Evolutionary conservation across 768 basidiomycete genomes (phyloP).

Genomic region (Paxillus rubicundulus): DNA sequence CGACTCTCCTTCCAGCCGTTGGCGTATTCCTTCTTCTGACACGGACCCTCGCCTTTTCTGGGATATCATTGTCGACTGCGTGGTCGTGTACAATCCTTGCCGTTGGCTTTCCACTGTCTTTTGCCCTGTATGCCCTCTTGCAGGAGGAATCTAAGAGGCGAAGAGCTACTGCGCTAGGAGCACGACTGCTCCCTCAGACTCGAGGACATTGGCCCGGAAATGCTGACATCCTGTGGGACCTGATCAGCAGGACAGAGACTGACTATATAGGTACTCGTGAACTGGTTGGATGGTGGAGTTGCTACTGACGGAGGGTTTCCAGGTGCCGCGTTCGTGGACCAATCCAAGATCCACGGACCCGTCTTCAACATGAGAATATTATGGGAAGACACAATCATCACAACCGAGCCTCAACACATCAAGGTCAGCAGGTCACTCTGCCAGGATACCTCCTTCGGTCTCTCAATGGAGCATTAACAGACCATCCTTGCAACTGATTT

Average conservation of each 20-base stretch:
- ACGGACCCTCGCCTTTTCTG: slow-evolving; percentile 8
- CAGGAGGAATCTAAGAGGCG: slow-evolving; percentile 8
- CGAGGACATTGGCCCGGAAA: slow-evolving; percentile 35
- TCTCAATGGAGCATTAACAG: slow-evolving; percentile 18
- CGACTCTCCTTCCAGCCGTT: slow-evolving; percentile 11
- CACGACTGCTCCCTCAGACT: slow-evolving; percentile 30
- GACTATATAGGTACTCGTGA: slow-evolving; percentile 36
- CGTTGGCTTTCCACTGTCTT: neutral
- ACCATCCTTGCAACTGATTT: slow-evolving; percentile 44
- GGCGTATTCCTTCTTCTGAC: slow-evolving; percentile 12
- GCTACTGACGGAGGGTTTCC: neutral
- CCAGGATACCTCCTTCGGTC: neutral
- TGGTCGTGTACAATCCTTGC: slow-evolving; percentile 6
- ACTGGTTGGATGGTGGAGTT: neutral
- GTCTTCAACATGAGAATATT: slow-evolving; percentile 44
- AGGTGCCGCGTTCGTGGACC: slow-evolving; percentile 28
- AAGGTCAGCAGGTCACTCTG: slow-evolving; percentile 25
- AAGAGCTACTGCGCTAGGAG: slow-evolving; percentile 23
- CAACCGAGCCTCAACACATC: slow-evolving; percentile 48
- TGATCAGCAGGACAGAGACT: slow-evolving; percentile 17
- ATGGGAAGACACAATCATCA: slow-evolving; percentile 50
- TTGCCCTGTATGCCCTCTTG: slow-evolving; percentile 1
- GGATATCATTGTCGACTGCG: slow-evolving; percentile 9
- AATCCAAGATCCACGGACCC: slow-evolving; percentile 23
- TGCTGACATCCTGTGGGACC: slow-evolving; percentile 29